These are phyloP conservation scores for Pinus albicaulis DNA, from an alignment of 75 land plant genomes.

Conservation along the genomic window DNA sequence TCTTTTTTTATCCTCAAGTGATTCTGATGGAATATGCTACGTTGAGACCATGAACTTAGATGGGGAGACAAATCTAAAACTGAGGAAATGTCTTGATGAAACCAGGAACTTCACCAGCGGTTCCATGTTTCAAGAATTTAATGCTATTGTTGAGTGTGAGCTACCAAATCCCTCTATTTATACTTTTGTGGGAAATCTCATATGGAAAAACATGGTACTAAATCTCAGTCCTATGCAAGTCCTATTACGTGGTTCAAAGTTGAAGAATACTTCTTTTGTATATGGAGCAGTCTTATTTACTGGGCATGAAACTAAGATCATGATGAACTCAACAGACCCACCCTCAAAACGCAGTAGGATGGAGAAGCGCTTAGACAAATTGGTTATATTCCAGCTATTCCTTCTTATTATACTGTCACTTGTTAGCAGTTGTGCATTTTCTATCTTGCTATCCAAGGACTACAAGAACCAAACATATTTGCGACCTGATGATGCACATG, in stretches of 20 bases:
- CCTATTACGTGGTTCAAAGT: conserved; percentile 36
- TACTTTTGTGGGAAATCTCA: conserved; percentile 22
- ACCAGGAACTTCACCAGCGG: conserved; percentile 9
- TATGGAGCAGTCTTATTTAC: conserved; percentile 64
- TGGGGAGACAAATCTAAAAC: conserved; percentile 38
- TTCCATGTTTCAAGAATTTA: conserved; percentile 9
- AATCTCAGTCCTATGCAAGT: conserved; percentile 20
- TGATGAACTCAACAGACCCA: conserved; percentile 29
- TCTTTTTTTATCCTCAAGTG: conserved; percentile 25
- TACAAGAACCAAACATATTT: conserved; percentile 14
- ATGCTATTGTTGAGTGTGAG: conserved; percentile 25
- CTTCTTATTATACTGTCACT: conserved; percentile 22
- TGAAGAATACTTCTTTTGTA: conserved; percentile 65
- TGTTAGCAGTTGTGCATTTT: conserved; percentile 18
- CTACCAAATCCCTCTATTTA: conserved; percentile 26
- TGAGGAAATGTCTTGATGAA: conserved; percentile 26
- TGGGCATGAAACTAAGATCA: conserved; percentile 32
- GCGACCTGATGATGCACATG: conserved; percentile 14
- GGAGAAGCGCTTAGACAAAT: conserved; percentile 22
- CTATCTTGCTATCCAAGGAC: conserved; percentile 5
- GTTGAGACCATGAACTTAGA: conserved; percentile 35
- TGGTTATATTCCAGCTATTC: conserved; percentile 23
- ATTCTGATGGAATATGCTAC: conserved; percentile 29
- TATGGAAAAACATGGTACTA: neutral
- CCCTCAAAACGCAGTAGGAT: conserved; percentile 35